Conservation (phyloP, 306 rosid genomes). For the Cicer arietinum region DNA sequence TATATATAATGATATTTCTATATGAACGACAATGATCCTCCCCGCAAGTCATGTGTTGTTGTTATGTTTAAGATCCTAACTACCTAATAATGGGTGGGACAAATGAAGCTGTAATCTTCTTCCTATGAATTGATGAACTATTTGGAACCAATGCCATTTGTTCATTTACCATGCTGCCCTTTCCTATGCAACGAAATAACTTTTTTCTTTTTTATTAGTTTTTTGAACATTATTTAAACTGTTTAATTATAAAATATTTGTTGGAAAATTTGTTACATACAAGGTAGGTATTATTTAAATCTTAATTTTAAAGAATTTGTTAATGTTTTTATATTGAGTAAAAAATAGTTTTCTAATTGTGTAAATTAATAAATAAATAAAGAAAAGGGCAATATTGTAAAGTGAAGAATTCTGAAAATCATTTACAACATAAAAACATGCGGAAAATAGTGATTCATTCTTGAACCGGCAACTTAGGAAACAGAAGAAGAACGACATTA, state of each 20-base stretch:
- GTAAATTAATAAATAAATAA: not conserved
- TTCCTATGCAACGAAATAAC: not conserved
- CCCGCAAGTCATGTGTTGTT: constrained; percentile 37
- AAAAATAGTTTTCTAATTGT: no score
- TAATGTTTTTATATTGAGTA: no score
- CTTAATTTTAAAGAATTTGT: no score
- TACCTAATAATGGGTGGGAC: constrained; percentile 17
- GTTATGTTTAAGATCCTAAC: constrained; percentile 12
- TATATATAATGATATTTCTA: not conserved
- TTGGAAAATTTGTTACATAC: no score
- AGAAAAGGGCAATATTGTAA: constrained; percentile 48
- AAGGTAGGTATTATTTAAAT: no score
- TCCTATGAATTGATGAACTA: not conserved
- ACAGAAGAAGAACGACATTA: constrained; percentile 6
- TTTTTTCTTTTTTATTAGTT: not conserved
- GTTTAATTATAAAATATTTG: no score
- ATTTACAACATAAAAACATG: constrained; percentile 35
- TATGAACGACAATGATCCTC: constrained; percentile 35
- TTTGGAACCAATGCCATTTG: not conserved
- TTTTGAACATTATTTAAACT: not conserved
- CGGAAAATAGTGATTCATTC: constrained; percentile 46
- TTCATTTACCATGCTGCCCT: constrained; percentile 29
- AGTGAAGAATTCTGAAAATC: not conserved
- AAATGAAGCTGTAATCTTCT: not conserved
- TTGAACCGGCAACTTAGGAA: constrained; percentile 52